These are phyloP conservation scores for Trichophyton rubrum DNA, from an alignment of 2,329 filamentous ascomycete genomes.

Conservation along the genomic window DNA sequence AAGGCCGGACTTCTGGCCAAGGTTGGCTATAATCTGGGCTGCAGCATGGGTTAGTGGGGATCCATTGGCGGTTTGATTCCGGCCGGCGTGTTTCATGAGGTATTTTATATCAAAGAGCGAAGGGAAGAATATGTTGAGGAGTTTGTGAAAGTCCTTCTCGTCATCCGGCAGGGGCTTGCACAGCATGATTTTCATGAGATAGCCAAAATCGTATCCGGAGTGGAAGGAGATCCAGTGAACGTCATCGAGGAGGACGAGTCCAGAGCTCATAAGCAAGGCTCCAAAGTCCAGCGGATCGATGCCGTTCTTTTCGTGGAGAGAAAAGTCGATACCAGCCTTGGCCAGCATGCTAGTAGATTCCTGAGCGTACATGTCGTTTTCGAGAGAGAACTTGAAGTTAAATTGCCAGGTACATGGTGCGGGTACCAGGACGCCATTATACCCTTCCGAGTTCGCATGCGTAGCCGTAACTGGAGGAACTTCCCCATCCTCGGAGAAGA, in stretches of 20 bases:
- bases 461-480: conserved; percentile 60
- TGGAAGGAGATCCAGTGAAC: conserved; percentile 97
- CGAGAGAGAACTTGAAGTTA: conserved; percentile 93
- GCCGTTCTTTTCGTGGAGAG: conserved; percentile 68
- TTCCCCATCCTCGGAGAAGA: conserved; percentile 85
- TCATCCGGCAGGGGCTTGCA: conserved; percentile 74
- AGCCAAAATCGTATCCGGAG: conserved; percentile 95
- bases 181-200: conserved; percentile 85
- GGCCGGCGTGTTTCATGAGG: conserved; percentile 79
- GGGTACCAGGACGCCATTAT: conserved; percentile 40
- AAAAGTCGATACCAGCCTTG: conserved; percentile 86
- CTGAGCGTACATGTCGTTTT: conserved; percentile 95
- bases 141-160: conserved; percentile 75
- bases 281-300: conserved; percentile 87
- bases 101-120: conserved; percentile 94
- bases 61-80: conserved; percentile 51
- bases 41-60: conserved; percentile 53
- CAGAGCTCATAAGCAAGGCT: conserved; percentile 78
- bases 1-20: conserved; percentile 81
- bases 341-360: conserved; percentile 85
- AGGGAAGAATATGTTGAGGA: conserved; percentile 88
- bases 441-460: conserved; percentile 38
- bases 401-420: conserved; percentile 95
- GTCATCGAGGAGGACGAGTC: conserved; percentile 73
- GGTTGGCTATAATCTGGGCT: conserved; percentile 63